A percentile compares a stretch with the other conserved stretches of the same genome.
These are phyloP conservation scores for Cutaneotrichosporon mucoides DNA, from an alignment of 1,284 basidiomycete species.

Conservation along the genomic window DNA sequence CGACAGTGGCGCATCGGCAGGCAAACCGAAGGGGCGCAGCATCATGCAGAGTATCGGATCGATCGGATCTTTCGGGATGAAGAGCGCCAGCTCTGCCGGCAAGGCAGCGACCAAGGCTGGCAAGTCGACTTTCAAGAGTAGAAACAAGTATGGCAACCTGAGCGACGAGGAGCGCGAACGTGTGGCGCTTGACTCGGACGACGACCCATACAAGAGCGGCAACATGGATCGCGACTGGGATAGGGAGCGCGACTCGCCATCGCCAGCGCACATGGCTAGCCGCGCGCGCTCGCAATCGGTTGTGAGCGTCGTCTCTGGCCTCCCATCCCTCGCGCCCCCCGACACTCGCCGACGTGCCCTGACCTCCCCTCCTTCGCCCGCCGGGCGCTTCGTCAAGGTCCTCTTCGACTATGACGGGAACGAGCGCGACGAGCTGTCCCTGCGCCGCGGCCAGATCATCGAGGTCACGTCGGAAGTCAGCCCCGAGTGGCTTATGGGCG, in stretches of 20 bases:
- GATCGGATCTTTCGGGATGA: slow-evolving; percentile 43
- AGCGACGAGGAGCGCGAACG: slow-evolving; percentile 51
- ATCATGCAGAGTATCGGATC: slow-evolving; percentile 36
- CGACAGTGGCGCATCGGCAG: slow-evolving; percentile 38
- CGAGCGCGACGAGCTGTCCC: slow-evolving; percentile 65
- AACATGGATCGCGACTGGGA: not conserved
- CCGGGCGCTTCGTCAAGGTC: slow-evolving; percentile 55
- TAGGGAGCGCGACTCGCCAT: not conserved
- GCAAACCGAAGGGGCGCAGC: slow-evolving; percentile 28
- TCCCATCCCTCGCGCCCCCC: not conserved
- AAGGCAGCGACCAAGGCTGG: slow-evolving; percentile 15
- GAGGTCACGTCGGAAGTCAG: slow-evolving; percentile 68
- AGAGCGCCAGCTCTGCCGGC: slow-evolving; percentile 25
- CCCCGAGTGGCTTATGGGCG: slow-evolving; percentile 81
- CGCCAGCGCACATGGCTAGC: not conserved
- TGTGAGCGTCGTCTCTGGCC: slow-evolving; percentile 8
- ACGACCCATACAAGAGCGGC: slow-evolving; percentile 28
- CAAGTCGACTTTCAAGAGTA: slow-evolving; percentile 49
- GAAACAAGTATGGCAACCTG: slow-evolving; percentile 54
- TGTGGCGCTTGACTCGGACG: slow-evolving; percentile 34
- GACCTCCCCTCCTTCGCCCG: slow-evolving; percentile 31
- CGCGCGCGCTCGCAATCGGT: slow-evolving; percentile 15
- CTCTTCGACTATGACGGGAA: slow-evolving; percentile 67
- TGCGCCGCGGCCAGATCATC: slow-evolving; percentile 68
- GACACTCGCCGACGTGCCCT: slow-evolving; percentile 31